Base-by-base conservation (phyloP, 108 stramenopile species). In the Fistulifera pelliculosa region DNA sequence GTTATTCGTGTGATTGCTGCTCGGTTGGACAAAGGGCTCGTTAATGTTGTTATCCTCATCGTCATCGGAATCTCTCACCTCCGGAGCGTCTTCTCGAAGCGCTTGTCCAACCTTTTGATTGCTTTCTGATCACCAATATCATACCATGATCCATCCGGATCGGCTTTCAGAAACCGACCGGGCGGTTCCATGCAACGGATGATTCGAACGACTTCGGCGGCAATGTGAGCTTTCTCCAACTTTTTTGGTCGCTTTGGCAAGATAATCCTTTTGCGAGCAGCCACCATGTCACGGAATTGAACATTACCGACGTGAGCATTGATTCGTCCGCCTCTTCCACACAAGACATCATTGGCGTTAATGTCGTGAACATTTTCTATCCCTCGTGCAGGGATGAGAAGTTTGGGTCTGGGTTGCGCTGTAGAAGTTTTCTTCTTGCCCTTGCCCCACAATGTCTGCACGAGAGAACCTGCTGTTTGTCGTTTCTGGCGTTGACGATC, bases 91-190 rank as follows among this genome's bases (percentile, higher is more conserved):
- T 56, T 94, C 92, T 10, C 92, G 56, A 15, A 93, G 47, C 16
- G 87, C 85, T 68, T 93, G 92, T 24, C 87, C 83, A 8, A 83
- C 73, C 54, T 93, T 66, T 87, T 87, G 56, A 84, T 76, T 13
- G 92, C 92, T 41, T 81, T 69, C 22, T 75, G 72, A 47, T 93
- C 92, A 4, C 92, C 92, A 64, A 93, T 93, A 53, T 93, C 92
- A 27, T 58, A 73, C 87, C 84, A 93, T 59, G 73, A 27, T 0
- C 77, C 81, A 6, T 64, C 56, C 12, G 76, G 40, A 28, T 89
- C 87, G 53, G 89, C 85, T 67, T 90, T 87, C 31, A 93, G 55
- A 61, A 93, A 93, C 19, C 85, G 53, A 1, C 92, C 92, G 4
- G 81, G 73, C 0, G 85, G 83, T 27, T 87, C 69, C 68, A 71